Base-by-base conservation (phyloP, 345 rosid species). In the thale cress (Arabidopsis thaliana) region DNA sequence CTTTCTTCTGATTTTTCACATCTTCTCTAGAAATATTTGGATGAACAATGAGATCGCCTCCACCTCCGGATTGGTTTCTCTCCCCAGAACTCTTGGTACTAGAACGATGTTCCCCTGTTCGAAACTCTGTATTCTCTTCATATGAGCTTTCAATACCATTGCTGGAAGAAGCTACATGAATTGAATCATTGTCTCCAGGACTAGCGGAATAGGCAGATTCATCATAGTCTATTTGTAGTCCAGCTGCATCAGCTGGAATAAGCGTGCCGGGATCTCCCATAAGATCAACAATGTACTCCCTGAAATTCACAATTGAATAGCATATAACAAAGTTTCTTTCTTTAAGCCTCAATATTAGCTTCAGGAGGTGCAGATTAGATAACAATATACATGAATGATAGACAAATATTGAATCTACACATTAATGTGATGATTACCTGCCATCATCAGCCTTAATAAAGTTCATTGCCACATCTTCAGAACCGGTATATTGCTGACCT, bases 241-340 rank as follows among this genome's bases (percentile, higher is more conserved):
- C 91, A 53, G 86, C 87, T 20, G 83, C 82, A 82, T 93, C 97
- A 72, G 98, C 83, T 83, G 98, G 97, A 81, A 93, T 91, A 76
- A 93, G 93, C 57, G 96, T 86, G 38, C 97, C 98, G 2, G 97
- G 98, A 83, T 86, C 98, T 74, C 97, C 97, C 94, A 88, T 93
- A 59, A 93, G 89, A 75, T 93, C 98, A 75, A 93, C 90, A 55
- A 93, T 93, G 84, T 88, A 89, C 86, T 93, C 98, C 96, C 98
- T 93, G 80, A 64, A 77, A 71, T 68, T 63, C 42, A 64, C 8
- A 55, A 8, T 12, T 25, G 65, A 25, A 69, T 45, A 16, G 25
- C 62, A 37, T 59, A 51, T 42, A 67, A 60, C 79, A 49, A 6
- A 46, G 3, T 24, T 46, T 48, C 51, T 46, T 41, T 51, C 45